Base-by-base conservation (phyloP, 192 early-diverging fungal species). In the Entomortierella lignicola region DNA sequence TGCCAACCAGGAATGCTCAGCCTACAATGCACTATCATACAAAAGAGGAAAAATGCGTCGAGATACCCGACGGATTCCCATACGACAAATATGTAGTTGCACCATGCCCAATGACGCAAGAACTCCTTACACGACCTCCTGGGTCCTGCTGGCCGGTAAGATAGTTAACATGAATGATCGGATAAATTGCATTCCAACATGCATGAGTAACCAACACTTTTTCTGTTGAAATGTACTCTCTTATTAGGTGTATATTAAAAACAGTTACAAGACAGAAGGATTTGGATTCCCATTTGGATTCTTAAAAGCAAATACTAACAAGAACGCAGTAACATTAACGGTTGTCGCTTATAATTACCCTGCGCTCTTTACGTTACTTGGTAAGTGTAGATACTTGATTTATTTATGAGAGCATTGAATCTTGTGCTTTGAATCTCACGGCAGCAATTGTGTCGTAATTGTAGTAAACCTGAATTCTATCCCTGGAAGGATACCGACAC, bases 321-420 rank as follows among this genome's bases (percentile, higher is more conserved):
- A 88, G 34, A 89, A 86, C 29, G 85, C 85, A 4, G 94, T 95
- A 34, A 91, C 91, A 31, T 66, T 95, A 67, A 93, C 91, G 42
- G 80, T 93, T 7, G 73, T 94, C 53, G 91, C 94, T 2, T 95
- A 95, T 77, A 93, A 94, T 68, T 95, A 89, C 66, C 88, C 90
- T 1, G 85, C 82, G 37, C 81, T 94, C n/a, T 95, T 94, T 77
- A 87, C 83, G 31, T 69, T 92, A 23, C 72, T 94, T 30, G 77
- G 82, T 65, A 86, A 81, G 62, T 27, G 17, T 7, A 12, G 34
- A 10, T 21, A 31, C 2, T 39, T 21, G 56, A 32, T 39, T 20
- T 56, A 27, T 18, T 56, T n/a, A n/a, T n/a, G n/a, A n/a, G n/a
- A n/a, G n/a, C n/a, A n/a, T n/a, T n/a, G n/a, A n/a, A n/a, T n/a